Evolutionary conservation across 176 grass and related monocot species (phyloP), one percentile per base, ranked within the genome.

Genomic region (Cymbopogon citratus): DNA sequence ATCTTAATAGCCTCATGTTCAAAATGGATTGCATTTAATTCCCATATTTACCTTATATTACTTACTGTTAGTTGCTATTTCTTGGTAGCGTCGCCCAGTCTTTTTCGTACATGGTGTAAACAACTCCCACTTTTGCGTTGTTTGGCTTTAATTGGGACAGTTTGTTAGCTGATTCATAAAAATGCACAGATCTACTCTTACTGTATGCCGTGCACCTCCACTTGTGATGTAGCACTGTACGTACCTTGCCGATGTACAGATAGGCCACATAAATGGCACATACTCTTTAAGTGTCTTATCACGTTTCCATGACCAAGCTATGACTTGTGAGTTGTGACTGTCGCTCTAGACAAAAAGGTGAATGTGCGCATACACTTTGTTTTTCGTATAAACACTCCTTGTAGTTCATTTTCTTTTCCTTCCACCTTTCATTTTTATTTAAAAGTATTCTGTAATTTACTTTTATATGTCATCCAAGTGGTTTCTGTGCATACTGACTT

Each of bases 161-260:
- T 85, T 77, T 82, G 66, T 39, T 82, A 74, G 73, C 49, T 82
- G 73, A 82, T 78, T 78, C 87, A 78, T 86, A 49, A 86, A 59
- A 74, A 82, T 78, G 60, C 13, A 35, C 35, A 36, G 35, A 36
- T 36, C 35, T 36, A 36, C 35, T 36, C 31, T 79, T 36, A 36
- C 35, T 36, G 35, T 36, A 36, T 34, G 35, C 35, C 35, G 35
- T 36, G 35, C 35, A 36, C 35, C 35, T 36, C 35, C 35, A 36
- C 35, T 36, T 36, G 4, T 5, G 35, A 36, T 36, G 35, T 36
- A 36, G 35, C 35, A 36, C 79, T 78, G 78, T 86, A 48, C 10
- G 8, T 67, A 39, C 33, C 7, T 80, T 67, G 21, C 44, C 48
- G 78, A 81, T 78, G 74, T 54, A 85, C 78, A 70, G 44, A 62